phyloP scores from a whole-genome alignment of 179 eudicot species.

The Spergularia azorica region DNA sequence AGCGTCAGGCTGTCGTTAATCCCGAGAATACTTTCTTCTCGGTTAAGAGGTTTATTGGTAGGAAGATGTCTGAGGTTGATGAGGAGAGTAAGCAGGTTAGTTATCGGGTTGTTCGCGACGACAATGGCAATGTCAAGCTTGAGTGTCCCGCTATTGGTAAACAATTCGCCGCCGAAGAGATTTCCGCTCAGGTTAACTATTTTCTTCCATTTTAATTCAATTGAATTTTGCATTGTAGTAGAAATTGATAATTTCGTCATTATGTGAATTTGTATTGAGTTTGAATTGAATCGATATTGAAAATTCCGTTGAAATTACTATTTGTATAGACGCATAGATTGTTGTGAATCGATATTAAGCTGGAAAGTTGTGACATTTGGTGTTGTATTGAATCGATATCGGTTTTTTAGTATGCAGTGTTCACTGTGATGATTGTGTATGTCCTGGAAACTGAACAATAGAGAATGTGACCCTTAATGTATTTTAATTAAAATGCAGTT shows the following conservation, averaged over 20 bases:
- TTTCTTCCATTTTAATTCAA: too few species aligned
- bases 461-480: not conserved
- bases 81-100: constrained; percentile 96
- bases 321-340: too few species aligned
- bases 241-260: not conserved
- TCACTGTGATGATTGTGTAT: not conserved
- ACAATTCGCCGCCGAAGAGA: constrained; percentile 90
- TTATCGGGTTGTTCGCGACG: constrained; percentile 74
- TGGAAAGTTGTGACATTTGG: too few species aligned
- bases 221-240: not conserved
- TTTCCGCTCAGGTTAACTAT: constrained; percentile 72
- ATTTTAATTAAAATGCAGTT: not conserved
- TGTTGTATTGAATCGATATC: too few species aligned
- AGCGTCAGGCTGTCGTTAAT: constrained; percentile 88
- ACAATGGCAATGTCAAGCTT: constrained; percentile 86
- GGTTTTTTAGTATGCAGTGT: too few species aligned
- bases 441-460: not conserved
- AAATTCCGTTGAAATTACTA: too few species aligned
- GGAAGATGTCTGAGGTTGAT: constrained; percentile 87
- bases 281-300: not conserved
- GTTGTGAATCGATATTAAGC: too few species aligned
- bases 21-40: constrained; percentile 87
- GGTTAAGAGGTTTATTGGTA: constrained; percentile 87
- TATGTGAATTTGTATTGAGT: not conserved
- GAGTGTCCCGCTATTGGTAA: constrained; percentile 94